A percentile compares a stretch with the other conserved stretches of the same genome.
Evolutionary conservation across 441 rosid species (phyloP).

Genomic region (Viola pubescens): DNA sequence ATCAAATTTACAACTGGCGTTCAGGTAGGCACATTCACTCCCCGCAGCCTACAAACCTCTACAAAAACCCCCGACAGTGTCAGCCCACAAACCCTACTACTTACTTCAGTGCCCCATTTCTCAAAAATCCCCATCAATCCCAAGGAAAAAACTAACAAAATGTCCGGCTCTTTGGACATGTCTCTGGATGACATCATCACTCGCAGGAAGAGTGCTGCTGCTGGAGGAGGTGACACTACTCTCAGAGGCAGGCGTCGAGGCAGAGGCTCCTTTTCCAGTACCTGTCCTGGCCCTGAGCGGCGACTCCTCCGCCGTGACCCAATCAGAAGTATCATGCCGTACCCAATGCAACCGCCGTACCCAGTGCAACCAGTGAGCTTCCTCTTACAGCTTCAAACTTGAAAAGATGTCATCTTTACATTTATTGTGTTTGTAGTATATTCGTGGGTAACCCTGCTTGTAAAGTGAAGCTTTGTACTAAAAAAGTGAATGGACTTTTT

Average conservation of each 20-base stretch:
- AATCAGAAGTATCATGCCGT: slow-evolving; percentile 18
- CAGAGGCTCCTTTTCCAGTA: neutral
- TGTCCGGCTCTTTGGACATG: slow-evolving; percentile 27
- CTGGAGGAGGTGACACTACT: slow-evolving; percentile 2
- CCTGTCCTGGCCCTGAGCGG: slow-evolving; percentile 25
- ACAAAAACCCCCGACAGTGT: too few relatives aligned
- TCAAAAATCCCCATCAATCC: slow-evolving; percentile 3
- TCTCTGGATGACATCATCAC: slow-evolving; percentile 35
- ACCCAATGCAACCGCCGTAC: slow-evolving; percentile 13
- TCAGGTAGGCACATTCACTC: too few relatives aligned
- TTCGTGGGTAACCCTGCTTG: neutral
- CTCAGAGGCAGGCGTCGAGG: slow-evolving; percentile 1
- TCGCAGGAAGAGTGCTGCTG: slow-evolving; percentile 9
- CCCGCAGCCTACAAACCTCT: too few relatives aligned
- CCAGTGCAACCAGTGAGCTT: too few relatives aligned
- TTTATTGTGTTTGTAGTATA: neutral
- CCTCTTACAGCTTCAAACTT: neutral
- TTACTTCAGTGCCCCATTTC: neutral
- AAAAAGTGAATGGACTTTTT: neutral
- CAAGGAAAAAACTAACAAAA: slow-evolving; percentile 8
- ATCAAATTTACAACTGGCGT: too few relatives aligned
- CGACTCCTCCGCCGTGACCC: slow-evolving; percentile 9
- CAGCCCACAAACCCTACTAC: too few relatives aligned
- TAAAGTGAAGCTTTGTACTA: neutral
- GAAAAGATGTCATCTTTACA: neutral